phyloP scores from a whole-genome alignment of 1,139 yeast species.

The Diutina ranongensis region DNA sequence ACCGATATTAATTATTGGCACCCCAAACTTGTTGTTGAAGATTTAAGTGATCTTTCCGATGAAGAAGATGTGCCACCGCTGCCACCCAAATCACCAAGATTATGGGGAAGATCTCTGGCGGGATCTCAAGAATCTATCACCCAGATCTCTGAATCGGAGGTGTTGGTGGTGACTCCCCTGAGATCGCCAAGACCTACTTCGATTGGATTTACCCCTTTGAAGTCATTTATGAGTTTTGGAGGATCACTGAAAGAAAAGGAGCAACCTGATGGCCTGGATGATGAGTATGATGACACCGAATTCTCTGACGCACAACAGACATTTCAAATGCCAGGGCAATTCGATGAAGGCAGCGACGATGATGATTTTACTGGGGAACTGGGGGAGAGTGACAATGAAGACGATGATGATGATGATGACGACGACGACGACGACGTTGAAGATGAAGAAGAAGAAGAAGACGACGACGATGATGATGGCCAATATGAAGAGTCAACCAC shows the following conservation, averaged over 20 bases:
- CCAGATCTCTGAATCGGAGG: constrained; percentile 14
- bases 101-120: constrained; percentile 7
- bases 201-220: constrained; percentile 31
- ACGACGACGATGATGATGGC: background rate
- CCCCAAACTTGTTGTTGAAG: constrained; percentile 62
- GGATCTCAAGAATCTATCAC: constrained; percentile 9
- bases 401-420: constrained; percentile 9
- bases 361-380: constrained; percentile 6
- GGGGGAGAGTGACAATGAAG: background rate
- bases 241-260: constrained; percentile 9
- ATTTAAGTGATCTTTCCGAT: constrained; percentile 35
- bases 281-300: constrained; percentile 9
- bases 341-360: background rate
- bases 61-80: constrained; percentile 10
- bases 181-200: constrained; percentile 23
- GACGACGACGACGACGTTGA: constrained; percentile 11
- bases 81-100: constrained; percentile 7
- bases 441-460: background rate
- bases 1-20: constrained; percentile 92
- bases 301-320: constrained; percentile 5
- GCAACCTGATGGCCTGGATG: constrained; percentile 9
- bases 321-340: constrained; percentile 2
- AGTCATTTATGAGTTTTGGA: constrained; percentile 31
- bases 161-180: background rate
- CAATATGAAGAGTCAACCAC: background rate